These are phyloP conservation scores for Lavandula angustifolia DNA, from an alignment of 257 asterid genomes.

Conservation along the genomic window DNA sequence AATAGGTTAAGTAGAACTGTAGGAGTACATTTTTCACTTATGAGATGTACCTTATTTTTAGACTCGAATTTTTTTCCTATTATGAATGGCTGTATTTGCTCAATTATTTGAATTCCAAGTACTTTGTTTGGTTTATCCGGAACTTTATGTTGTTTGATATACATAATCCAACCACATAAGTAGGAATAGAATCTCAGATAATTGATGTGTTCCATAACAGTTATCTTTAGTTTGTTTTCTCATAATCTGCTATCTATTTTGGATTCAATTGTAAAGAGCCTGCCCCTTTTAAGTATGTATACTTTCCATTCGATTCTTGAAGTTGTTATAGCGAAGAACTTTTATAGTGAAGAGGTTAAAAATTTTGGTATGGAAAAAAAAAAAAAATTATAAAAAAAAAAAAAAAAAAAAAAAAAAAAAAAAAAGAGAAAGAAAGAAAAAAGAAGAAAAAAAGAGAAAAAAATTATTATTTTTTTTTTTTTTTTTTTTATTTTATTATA, in stretches of 20 bases:
- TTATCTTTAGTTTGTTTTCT: no score
- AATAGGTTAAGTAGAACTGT: background rate
- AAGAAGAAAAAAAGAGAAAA: no score
- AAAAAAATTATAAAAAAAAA: no score
- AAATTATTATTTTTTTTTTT: no score
- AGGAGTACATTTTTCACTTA: background rate
- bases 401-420: no score
- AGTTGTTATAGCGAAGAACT: slow-evolving; percentile 16
- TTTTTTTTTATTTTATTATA: no score
- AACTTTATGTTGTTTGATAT: slow-evolving; percentile 20
- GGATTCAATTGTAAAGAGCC: slow-evolving; percentile 8
- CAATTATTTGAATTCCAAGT: slow-evolving; percentile 4
- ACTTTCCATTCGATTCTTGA: slow-evolving; percentile 20
- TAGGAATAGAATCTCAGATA: slow-evolving; percentile 4
- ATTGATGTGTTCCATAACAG: background rate
- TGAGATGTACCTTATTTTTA: background rate
- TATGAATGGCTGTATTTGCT: slow-evolving; percentile 11
- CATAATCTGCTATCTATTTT: background rate
- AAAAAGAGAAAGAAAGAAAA: no score
- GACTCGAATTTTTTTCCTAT: background rate
- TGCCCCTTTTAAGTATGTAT: slow-evolving; percentile 10
- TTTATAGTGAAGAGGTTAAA: no score
- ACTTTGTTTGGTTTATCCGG: background rate
- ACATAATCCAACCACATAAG: background rate
- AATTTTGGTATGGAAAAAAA: no score